A percentile compares a stretch with the other conserved stretches of the same genome.
phyloP scores from a whole-genome alignment of 2,329 filamentous ascomycete genomes.

The Ophiostoma quercus region DNA sequence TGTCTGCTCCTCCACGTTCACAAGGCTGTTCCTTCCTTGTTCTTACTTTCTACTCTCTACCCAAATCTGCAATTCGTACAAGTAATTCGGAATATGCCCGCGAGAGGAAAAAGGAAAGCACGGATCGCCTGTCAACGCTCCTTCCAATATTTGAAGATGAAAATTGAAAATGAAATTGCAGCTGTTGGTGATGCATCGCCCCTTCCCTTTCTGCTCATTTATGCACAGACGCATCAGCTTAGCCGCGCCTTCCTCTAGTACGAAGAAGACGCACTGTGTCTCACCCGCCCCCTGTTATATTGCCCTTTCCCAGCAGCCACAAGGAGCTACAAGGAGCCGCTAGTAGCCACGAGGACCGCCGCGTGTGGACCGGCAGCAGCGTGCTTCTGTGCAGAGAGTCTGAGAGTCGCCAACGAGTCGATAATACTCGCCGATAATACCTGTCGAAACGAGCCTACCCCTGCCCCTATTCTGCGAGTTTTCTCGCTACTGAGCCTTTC shows the following conservation, averaged over 20 bases:
- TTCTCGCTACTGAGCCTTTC: not conserved
- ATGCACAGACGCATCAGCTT: too few species aligned
- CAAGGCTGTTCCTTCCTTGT: not conserved
- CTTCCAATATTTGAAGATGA: not conserved
- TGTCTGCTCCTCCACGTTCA: not conserved
- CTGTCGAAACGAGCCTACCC: not conserved
- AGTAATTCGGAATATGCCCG: too few species aligned
- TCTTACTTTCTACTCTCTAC: too few species aligned
- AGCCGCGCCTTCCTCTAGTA: not conserved
- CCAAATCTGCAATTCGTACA: too few species aligned
- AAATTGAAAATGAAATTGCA: not conserved
- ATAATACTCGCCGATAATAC: too few species aligned
- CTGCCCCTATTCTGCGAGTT: constrained; percentile 1
- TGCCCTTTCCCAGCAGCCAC: not conserved
- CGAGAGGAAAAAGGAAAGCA: not conserved
- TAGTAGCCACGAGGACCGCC: not conserved
- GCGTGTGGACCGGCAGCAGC: too few species aligned
- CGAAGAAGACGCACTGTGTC: not conserved
- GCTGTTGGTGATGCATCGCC: not conserved
- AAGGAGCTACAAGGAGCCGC: not conserved
- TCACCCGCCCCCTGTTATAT: not conserved
- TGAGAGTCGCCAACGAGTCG: not conserved
- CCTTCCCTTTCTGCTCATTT: not conserved
- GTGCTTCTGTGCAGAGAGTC: not conserved
- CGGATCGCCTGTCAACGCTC: not conserved